Evolutionary conservation across 1,284 basidiomycete genomes (phyloP).

Genomic region (Pholiota adiposa): DNA sequence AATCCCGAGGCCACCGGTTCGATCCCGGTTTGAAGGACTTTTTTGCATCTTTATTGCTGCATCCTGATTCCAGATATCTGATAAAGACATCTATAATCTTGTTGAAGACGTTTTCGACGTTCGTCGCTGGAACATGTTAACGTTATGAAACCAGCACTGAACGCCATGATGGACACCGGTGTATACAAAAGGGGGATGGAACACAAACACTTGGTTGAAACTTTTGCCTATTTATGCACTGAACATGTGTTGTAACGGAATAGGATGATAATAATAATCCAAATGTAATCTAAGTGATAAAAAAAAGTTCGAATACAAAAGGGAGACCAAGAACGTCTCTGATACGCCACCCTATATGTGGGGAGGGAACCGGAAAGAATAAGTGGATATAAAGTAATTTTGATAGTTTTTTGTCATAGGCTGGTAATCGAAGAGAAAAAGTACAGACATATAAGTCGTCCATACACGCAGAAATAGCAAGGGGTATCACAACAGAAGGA

Average conservation of each 20-base stretch:
- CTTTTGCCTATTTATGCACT: too few species aligned
- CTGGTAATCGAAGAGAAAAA: neutral
- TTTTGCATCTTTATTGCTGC: neutral
- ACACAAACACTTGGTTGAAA: too few species aligned
- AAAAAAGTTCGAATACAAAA: too few species aligned
- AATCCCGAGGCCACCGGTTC: constrained; percentile 10
- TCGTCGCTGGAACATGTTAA: too few species aligned
- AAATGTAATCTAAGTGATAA: too few species aligned
- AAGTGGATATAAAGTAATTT: neutral
- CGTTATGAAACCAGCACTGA: too few species aligned
- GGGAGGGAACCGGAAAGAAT: neutral
- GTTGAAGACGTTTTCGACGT: too few species aligned
- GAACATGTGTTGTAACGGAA: too few species aligned
- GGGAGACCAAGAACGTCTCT: neutral
- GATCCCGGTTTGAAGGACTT: constrained; percentile 9
- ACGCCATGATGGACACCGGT: too few species aligned
- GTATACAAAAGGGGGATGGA: too few species aligned
- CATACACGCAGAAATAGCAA: neutral
- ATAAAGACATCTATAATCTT: too few species aligned
- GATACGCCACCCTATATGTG: neutral
- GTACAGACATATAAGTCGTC: neutral
- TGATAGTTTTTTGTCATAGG: neutral
- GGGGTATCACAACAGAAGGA: constrained; percentile 7
- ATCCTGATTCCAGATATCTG: neutral
- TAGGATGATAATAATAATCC: too few species aligned